Base-by-base conservation (phyloP, 129 eudicot species). In the Arctium lappa region DNA sequence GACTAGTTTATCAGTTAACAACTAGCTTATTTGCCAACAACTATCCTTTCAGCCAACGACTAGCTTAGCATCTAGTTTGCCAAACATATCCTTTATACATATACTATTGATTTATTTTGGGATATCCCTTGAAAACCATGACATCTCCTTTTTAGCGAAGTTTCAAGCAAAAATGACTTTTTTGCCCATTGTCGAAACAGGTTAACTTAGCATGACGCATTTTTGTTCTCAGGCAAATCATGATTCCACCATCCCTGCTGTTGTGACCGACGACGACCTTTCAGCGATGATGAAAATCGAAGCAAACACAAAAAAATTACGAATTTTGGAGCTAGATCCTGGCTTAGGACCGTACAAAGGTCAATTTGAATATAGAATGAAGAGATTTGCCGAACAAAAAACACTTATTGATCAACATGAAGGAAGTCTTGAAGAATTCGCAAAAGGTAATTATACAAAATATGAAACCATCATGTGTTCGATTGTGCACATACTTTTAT, bases 381-480 rank as follows among this genome's bases (percentile, higher is more conserved):
- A 88, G 89, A 90, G 91, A 85, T 96, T 89, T 82, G 13, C 86
- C 2, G 98, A 96, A 48, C 97, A 91, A 83, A 89, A 86, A 82
- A 83, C 69, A 84, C 97, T 91, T 48, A 91, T 96, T 65, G 92
- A 89, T 68, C 88, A 84, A 78, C 71, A 93, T 63, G 99, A 96
- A 87, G 97, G 94, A 82, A 80, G 94, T 82, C 87, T 96, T 86
- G 95, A 93, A 83, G 91, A 93, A 78, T 96, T 96, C 77, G 92
- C 99, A 60, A 89, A 88, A 88, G 99, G 99, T 93, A 82, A 86
- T 74, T 63, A 82, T 46, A 37, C 37, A 40, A 85, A 71, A 29
- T 82, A 33, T 27, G 16, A 22, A 78, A 38, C 80, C 38, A 68
- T 66, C 13, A 66, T 2, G 32, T 66, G 33, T 10, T 46, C 0